phyloP scores from a whole-genome alignment of 331 rosid genomes.

The Rhamnella rubrinervis region DNA sequence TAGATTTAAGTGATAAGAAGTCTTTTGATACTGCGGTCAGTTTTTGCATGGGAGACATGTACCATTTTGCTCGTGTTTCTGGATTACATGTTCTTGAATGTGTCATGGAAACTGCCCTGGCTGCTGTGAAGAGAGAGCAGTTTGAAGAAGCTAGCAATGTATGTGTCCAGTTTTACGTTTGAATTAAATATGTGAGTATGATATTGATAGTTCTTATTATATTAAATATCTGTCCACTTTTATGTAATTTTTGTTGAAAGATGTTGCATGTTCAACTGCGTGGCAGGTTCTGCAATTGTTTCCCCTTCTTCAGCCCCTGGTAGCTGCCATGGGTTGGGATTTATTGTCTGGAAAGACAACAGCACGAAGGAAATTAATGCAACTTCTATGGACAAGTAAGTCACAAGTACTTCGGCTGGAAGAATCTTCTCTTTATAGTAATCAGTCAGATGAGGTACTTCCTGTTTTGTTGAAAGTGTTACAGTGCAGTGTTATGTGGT shows the following conservation, averaged over 20 bases:
- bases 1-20: constrained; percentile 34
- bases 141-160: constrained; percentile 91
- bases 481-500: constrained; percentile 35
- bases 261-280: constrained; percentile 24
- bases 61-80: constrained; percentile 92
- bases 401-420: constrained; percentile 73
- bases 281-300: constrained; percentile 75
- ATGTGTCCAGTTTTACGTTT: constrained; percentile 49
- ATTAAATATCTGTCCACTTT: constrained; percentile 19
- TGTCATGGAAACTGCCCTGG: constrained; percentile 77
- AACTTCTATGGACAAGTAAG: constrained; percentile 88
- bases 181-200: constrained; percentile 17
- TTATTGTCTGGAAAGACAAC: constrained; percentile 73
- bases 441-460: constrained; percentile 79
- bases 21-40: constrained; percentile 40
- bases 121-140: constrained; percentile 81
- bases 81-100: constrained; percentile 88
- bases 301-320: constrained; percentile 89
- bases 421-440: constrained; percentile 80
- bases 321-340: constrained; percentile 99
- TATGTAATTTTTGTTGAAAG: constrained; percentile 17
- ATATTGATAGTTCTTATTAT: constrained; percentile 15
- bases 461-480: constrained; percentile 31
- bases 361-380: constrained; percentile 82
- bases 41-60: constrained; percentile 73